Evolutionary conservation across 345 rosid genomes (phyloP), one percentile per base, ranked within the genome.

Genomic region (Sisymbrium irio): DNA sequence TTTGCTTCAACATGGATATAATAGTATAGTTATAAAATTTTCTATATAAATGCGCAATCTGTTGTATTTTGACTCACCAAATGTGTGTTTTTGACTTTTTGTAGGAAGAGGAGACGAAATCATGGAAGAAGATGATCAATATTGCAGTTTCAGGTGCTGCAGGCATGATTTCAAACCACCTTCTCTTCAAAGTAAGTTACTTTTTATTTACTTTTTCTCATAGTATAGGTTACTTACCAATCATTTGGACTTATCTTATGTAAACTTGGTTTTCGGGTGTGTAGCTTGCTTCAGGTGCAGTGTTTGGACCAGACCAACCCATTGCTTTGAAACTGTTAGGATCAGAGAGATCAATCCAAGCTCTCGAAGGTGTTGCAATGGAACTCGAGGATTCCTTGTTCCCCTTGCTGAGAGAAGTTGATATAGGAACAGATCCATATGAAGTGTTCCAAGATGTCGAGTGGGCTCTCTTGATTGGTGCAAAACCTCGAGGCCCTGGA

Each of bases 351-450:
- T 95, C 99, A 51, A 49, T 86, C 35, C 90, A 88, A 79, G 99
- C 99, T 75, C 97, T 95, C 25, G 99, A 95, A 92, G 99, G 99
- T 84, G 99, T 95, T 46, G 99, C 99, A 15, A 95, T 95, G 99
- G 99, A 95, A 19, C 89, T 95, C 39, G 99, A 95, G 87, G 99
- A 95, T 84, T 95, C 96, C 2, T 82, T 95, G 84, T 95, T 80
- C 75, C 99, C 99, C 4, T 72, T 95, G 79, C 77, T 95, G 88
- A 88, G 97, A 82, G 97, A 95, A 79, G 99, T 95, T 72, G 83
- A 78, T 56, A 92, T 95, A 17, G 91, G 99, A 71, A 90, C 87
- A 36, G 64, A 87, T 76, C 83, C 99, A 47, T 84, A 88, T 44
- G 99, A 95, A 65, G 81, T 95, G 56, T 95, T 90, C 66, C 86